These are phyloP conservation scores for Citeromyces hawaiiensis DNA, from an alignment of 1,139 yeast species.

Conservation along the genomic window DNA sequence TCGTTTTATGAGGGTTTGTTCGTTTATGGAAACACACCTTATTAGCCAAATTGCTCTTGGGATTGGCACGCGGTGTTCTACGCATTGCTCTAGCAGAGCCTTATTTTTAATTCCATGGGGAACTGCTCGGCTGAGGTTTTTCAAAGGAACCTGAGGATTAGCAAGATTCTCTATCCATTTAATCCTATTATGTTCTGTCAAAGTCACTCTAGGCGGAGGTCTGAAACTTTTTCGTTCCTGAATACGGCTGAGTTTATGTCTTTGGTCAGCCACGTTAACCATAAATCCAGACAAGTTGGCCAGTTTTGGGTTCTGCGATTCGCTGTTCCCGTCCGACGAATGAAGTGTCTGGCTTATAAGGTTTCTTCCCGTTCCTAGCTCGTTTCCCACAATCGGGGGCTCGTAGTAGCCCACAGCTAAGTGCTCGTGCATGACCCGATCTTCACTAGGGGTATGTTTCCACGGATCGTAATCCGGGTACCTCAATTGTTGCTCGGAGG, in stretches of 20 bases:
- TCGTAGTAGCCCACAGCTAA: conserved; percentile 49
- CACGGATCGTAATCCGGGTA: conserved; percentile 79
- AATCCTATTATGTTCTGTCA: conserved; percentile 77
- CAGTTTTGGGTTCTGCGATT: conserved; percentile 24
- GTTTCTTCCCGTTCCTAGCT: conserved; percentile 40
- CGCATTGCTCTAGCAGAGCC: conserved; percentile 58
- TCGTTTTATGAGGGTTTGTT: conserved; percentile 52
- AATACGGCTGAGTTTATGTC: conserved; percentile 56
- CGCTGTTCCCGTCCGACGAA: conserved; percentile 34
- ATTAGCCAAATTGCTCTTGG: conserved; percentile 83
- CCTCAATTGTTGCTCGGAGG: conserved; percentile 10
- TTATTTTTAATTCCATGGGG: conserved; percentile 85
- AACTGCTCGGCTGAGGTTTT: conserved; percentile 59
- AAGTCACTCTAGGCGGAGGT: conserved; percentile 79
- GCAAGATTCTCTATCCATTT: conserved; percentile 78
- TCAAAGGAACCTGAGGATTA: conserved; percentile 48
- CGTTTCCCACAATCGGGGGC: conserved; percentile 42
- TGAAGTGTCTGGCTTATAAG: conserved; percentile 25
- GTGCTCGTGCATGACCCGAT: conserved; percentile 30
- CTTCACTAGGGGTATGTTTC: conserved; percentile 50
- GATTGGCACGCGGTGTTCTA: conserved; percentile 53
- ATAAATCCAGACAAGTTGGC: conserved; percentile 34
- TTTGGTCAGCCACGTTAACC: conserved; percentile 48
- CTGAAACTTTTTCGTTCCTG: conserved; percentile 41
- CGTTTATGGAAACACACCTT: conserved; percentile 75